phyloP scores from a whole-genome alignment of 129 eudicot genomes.

The Ambrosia trifida region DNA sequence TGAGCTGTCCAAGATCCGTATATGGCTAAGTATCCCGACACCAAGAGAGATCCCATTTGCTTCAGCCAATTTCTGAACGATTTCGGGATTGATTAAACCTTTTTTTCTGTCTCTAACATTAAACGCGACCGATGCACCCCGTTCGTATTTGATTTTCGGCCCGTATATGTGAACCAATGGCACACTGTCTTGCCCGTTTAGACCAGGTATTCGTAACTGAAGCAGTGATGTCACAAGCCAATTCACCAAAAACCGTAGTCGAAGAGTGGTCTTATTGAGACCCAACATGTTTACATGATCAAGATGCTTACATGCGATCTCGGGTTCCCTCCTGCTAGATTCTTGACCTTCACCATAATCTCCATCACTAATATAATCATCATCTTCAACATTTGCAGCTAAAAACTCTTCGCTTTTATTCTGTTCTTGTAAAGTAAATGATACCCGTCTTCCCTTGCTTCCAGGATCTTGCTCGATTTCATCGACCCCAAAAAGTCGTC shows the following conservation, averaged over 20 bases:
- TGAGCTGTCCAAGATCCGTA: conserved; percentile 60
- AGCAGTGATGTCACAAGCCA: conserved; percentile 98
- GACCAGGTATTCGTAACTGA: conserved; percentile 67
- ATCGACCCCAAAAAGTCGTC: conserved; percentile 77
- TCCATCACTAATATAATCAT: conserved; percentile 70
- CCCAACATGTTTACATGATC: conserved; percentile 94
- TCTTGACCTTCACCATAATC: conserved; percentile 74
- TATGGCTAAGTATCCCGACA: conserved; percentile 85
- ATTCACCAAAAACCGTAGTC: conserved; percentile 81
- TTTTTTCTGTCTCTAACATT: conserved; percentile 66
- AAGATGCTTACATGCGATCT: conserved; percentile 86
- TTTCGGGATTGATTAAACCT: conserved; percentile 78
- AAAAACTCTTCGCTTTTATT: conserved; percentile 53
- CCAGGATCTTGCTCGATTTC: conserved; percentile 50
- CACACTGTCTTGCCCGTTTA: conserved; percentile 45
- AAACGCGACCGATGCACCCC: conserved; percentile 97
- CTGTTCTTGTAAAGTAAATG: conserved; percentile 71
- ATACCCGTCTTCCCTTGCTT: conserved; percentile 77
- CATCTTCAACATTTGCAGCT: conserved; percentile 58
- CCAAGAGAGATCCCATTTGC: conserved; percentile 80
- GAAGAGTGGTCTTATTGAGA: conserved; percentile 84
- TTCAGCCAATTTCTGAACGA: conserved; percentile 85
- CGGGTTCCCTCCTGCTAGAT: conserved; percentile 86
- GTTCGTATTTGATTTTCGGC: conserved; percentile 91
- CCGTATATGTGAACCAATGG: conserved; percentile 90